Conservation (phyloP, 441 rosid genomes). For the Populus tomentosa region DNA sequence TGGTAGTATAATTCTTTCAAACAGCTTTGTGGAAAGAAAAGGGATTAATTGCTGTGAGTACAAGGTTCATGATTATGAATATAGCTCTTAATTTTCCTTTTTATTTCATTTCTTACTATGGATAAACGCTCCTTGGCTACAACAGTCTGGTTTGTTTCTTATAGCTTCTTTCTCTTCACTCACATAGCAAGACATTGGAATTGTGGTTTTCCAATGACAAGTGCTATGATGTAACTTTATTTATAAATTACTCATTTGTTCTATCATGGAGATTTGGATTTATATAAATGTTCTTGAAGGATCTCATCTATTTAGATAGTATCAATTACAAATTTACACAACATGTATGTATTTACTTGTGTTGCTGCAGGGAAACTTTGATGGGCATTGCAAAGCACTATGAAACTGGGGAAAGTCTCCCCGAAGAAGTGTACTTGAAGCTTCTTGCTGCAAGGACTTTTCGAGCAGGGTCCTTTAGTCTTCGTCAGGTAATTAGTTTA, state of each 20-base stretch:
- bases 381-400: conserved; percentile 94
- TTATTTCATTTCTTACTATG: background rate
- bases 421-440: conserved; percentile 78
- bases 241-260: background rate
- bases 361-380: conserved; percentile 67
- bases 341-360: background rate
- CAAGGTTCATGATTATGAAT: background rate
- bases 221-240: background rate
- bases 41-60: background rate
- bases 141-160: background rate
- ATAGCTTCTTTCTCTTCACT: background rate
- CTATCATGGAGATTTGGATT: background rate
- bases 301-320: background rate
- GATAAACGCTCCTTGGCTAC: background rate
- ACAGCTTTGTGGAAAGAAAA: background rate
- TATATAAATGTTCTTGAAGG: background rate
- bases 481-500: conserved; percentile 68
- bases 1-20: background rate
- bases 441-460: conserved; percentile 94
- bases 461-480: conserved; percentile 83
- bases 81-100: background rate
- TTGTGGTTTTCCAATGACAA: background rate
- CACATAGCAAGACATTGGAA: background rate
- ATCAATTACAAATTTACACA: background rate
- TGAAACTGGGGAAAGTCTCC: conserved; percentile 77